A percentile compares a stretch with the other conserved stretches of the same genome.
phyloP scores from a whole-genome alignment of 2,329 filamentous ascomycete genomes.

The Zasmidium angulare region DNA sequence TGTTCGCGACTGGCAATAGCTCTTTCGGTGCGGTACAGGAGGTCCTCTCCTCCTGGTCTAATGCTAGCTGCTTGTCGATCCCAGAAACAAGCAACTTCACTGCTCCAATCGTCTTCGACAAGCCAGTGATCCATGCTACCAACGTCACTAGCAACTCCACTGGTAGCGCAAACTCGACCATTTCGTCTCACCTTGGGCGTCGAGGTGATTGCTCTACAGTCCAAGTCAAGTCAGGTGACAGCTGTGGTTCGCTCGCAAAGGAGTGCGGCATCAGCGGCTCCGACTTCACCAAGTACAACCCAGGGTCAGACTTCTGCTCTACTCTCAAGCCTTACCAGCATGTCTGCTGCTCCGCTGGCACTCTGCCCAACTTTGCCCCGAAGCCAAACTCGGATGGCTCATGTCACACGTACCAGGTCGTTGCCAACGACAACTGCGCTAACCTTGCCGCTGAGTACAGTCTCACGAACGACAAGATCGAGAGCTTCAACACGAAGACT shows the following conservation, averaged over 20 bases:
- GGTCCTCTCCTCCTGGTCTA: background rate
- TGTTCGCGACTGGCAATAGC: background rate
- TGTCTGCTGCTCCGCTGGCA: slow-evolving; percentile 14
- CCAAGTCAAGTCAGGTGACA: background rate
- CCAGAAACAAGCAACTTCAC: background rate
- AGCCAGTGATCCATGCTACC: background rate
- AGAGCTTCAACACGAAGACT: slow-evolving; percentile 42
- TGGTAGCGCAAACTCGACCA: background rate
- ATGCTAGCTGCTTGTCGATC: background rate
- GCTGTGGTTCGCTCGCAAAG: background rate
- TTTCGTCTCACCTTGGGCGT: background rate
- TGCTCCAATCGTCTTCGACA: background rate
- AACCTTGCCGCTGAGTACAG: slow-evolving; percentile 35
- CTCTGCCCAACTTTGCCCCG: slow-evolving; percentile 28
- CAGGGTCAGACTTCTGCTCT: slow-evolving; percentile 22
- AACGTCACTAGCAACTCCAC: background rate
- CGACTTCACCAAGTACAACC: background rate
- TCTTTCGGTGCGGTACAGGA: background rate
- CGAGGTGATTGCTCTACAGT: background rate
- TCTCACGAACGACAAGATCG: slow-evolving; percentile 41
- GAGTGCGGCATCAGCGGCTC: background rate
- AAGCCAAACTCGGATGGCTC: slow-evolving; percentile 37
- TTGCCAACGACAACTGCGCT: slow-evolving; percentile 38
- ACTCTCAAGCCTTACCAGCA: slow-evolving; percentile 23
- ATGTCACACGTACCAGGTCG: slow-evolving; percentile 40